phyloP scores from a whole-genome alignment of 495 filamentous ascomycete genomes.

The Barbatosphaeria neglecta region DNA sequence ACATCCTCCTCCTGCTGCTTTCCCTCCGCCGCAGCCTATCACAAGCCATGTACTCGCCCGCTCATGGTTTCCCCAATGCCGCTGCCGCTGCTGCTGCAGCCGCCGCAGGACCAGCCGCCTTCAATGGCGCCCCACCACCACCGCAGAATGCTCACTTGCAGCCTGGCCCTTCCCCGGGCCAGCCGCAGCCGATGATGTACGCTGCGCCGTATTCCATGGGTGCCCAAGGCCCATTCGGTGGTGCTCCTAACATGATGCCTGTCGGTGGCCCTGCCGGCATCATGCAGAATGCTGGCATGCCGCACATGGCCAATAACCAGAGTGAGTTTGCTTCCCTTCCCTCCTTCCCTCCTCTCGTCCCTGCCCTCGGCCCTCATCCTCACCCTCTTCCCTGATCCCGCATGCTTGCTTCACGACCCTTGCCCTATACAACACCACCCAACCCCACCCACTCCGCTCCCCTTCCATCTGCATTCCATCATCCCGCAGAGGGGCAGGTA shows the following conservation, averaged over 20 bases:
- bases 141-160: constrained; percentile 35
- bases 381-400: neutral
- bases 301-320: constrained; percentile 40
- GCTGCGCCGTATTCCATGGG: constrained; percentile 34
- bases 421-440: no score
- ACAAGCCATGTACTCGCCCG: constrained; percentile 36
- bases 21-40: constrained; percentile 6
- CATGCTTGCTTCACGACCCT: constrained; percentile 1
- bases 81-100: constrained; percentile 28
- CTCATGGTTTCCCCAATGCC: constrained; percentile 38
- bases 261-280: constrained; percentile 37
- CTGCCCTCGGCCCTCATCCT: constrained; percentile 7
- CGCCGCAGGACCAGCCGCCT: constrained; percentile 5
- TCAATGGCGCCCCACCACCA: constrained; percentile 38
- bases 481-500: no score
- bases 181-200: constrained; percentile 37
- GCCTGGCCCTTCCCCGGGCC: constrained; percentile 30
- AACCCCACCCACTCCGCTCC: constrained; percentile 1
- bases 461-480: constrained; percentile 7
- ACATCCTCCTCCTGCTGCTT: no score
- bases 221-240: constrained; percentile 29
- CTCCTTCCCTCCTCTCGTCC: constrained; percentile 1
- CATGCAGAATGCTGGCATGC: constrained; percentile 42
- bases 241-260: constrained; percentile 35
- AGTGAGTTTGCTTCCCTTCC: constrained; percentile 23